These are phyloP conservation scores for Auricularia heimuer DNA, from an alignment of 768 basidiomycete genomes.

Conservation along the genomic window DNA sequence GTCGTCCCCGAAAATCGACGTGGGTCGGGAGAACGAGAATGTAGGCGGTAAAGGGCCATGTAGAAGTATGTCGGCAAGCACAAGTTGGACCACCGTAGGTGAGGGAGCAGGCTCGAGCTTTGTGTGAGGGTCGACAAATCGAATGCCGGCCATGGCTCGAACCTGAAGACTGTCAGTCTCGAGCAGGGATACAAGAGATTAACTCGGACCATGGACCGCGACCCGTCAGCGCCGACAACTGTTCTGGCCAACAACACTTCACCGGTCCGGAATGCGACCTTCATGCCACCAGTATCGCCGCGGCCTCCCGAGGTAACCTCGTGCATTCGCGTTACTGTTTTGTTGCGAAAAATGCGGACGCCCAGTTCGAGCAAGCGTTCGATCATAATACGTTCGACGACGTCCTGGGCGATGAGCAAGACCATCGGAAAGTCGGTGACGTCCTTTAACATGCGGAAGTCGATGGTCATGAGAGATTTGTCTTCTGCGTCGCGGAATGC, in stretches of 20 bases:
- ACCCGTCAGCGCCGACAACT: neutral
- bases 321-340: neutral
- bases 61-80: neutral
- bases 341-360: neutral
- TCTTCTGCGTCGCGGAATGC: neutral
- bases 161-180: neutral
- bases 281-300: neutral
- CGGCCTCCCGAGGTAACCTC: neutral
- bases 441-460: neutral
- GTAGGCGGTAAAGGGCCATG: neutral
- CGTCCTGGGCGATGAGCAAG: neutral
- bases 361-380: neutral
- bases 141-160: neutral
- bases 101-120: neutral
- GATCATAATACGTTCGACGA: neutral
- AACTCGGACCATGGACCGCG: neutral
- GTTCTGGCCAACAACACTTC: neutral
- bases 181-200: neutral
- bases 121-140: neutral
- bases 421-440: neutral
- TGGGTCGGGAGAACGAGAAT: neutral
- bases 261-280: neutral
- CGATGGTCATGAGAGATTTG: neutral
- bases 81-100: neutral
- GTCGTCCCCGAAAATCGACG: neutral